Base-by-base conservation (phyloP, 1,139 yeast genomes). In the Scheffersomyces segobiensis region DNA sequence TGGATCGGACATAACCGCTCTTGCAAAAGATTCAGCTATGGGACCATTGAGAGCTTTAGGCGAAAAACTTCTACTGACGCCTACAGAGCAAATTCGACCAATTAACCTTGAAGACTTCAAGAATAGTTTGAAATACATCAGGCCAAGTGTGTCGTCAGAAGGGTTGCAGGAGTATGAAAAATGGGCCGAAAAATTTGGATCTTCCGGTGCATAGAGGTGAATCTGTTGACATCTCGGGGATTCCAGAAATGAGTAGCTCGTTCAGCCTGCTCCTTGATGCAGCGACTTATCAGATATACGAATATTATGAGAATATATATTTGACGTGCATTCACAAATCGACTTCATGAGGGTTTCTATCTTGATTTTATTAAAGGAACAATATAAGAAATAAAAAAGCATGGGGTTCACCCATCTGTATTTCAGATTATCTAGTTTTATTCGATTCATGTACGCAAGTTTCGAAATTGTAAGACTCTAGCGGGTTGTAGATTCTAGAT, bases 1-100 rank as follows among this genome's bases (percentile, higher is more conserved):
- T 54, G 99, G 99, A 2, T 88, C 97, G 65, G 99, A 95, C 73
- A 85, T 95, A 57, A 95, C 98, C 0, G 97, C 98, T 0, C 77
- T 95, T 64, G 97, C 98, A 1, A 95, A 95, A 72, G 99, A 95
- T 73, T 96, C 98, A 2, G 99, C 99, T 1, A 93, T 95, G 98
- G 98, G 98, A 0, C 99, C 99, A 0, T 77, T 96, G 57, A 80
- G 99, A 63, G 88, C 93, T 46, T 79, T 95, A 46, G 99, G 99
- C 3, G 98, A 95, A 62, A 87, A 91, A 57, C 80, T 96, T 60
- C 78, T 96, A 61, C 84, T 87, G 64, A 93, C 98, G 0, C 91
- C 95, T 6, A 88, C 95, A 22, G 97, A 91, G 56, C 88, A 88
- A 63, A 93, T 96, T 59, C 77, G 99, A 59, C 89, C 98, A 0